Conservation (phyloP, 495 filamentous ascomycete species). For the Penicillium fimorum region DNA sequence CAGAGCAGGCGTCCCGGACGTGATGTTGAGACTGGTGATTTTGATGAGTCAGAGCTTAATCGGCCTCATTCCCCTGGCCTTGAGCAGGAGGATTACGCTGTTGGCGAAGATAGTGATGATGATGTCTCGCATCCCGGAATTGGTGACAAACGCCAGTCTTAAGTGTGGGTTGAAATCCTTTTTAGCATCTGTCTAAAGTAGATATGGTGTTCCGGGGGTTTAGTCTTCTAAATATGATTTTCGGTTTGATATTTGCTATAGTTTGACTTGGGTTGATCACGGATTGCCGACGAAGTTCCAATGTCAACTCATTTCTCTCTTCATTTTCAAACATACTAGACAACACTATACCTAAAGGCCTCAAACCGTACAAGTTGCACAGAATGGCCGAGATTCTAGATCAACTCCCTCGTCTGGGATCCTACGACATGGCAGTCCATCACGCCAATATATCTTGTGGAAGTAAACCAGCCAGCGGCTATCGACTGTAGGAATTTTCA, state of each 20-base stretch:
- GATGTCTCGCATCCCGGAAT: slow-evolving; percentile 23
- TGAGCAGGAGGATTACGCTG: slow-evolving; percentile 42
- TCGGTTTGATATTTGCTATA: background rate
- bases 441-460: too few species aligned
- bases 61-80: slow-evolving; percentile 57
- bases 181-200: slow-evolving; percentile 6
- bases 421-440: too few species aligned
- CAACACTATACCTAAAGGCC: too few species aligned
- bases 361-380: too few species aligned
- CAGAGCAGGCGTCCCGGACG: slow-evolving; percentile 48
- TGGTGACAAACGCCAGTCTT: slow-evolving; percentile 9
- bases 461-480: too few species aligned
- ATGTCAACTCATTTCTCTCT: too few species aligned
- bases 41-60: slow-evolving; percentile 86
- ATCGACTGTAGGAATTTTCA: too few species aligned
- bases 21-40: slow-evolving; percentile 81
- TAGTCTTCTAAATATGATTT: background rate
- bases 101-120: slow-evolving; percentile 46
- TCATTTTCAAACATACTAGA: too few species aligned
- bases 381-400: too few species aligned
- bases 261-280: background rate
- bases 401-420: too few species aligned
- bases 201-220: background rate
- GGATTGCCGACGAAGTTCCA: too few species aligned
- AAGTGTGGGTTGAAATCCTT: background rate